phyloP scores from a whole-genome alignment of 179 eudicot genomes.

The Beta macrorhiza region DNA sequence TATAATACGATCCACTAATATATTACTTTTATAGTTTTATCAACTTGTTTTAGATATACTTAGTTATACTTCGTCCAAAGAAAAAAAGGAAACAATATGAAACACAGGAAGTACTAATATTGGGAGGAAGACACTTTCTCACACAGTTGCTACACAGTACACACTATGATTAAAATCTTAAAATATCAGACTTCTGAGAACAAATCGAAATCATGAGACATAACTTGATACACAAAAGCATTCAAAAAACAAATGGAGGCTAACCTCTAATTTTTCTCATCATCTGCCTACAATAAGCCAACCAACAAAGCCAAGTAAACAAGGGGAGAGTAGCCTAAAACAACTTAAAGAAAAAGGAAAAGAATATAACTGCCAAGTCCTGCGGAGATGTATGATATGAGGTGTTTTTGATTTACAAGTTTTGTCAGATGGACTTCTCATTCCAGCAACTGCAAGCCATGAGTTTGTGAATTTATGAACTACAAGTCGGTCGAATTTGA shows the following conservation, averaged over 20 bases:
- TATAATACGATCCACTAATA: no score
- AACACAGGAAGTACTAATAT: no score
- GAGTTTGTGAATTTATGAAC: not conserved
- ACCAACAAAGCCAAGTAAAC: conserved; percentile 27
- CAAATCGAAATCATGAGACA: conserved; percentile 20
- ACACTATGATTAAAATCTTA: not conserved
- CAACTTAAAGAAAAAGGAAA: conserved; percentile 4
- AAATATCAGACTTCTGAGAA: conserved; percentile 8
- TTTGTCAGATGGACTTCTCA: conserved; percentile 19
- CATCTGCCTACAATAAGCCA: conserved; percentile 32
- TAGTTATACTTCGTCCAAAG: no score
- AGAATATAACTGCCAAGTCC: conserved; percentile 17
- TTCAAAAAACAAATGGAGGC: conserved; percentile 1
- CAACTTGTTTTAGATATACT: no score
- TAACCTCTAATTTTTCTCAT: conserved; percentile 18
- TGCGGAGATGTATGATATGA: conserved; percentile 20
- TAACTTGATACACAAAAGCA: conserved; percentile 12
- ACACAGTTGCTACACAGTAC: not conserved
- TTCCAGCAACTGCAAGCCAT: conserved; percentile 14
- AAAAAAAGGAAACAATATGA: no score
- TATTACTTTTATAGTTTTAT: no score
- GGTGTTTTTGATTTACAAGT: conserved; percentile 33
- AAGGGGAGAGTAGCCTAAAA: conserved; percentile 19
- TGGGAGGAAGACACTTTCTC: no score
- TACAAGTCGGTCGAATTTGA: not conserved